Percentiles rank a stretch among this genome's conserved stretches.
These are phyloP conservation scores for Kurtzmaniella fragi DNA, from an alignment of 805 yeast genomes.

Conservation along the genomic window DNA sequence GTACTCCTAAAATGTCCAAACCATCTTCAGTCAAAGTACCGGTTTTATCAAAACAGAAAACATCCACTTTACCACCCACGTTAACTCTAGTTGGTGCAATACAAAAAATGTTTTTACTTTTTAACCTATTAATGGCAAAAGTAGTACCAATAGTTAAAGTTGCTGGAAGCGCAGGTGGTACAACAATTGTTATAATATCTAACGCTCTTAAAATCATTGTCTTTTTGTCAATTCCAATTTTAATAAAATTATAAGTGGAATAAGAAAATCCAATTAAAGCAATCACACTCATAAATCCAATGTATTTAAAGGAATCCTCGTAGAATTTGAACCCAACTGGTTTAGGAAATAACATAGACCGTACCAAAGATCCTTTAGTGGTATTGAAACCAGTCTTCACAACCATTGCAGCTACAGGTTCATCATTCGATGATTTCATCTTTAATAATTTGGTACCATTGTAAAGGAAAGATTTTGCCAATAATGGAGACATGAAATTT, in stretches of 20 bases:
- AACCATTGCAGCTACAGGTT: conserved; percentile 81
- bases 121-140: conserved; percentile 77
- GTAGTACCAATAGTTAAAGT: conserved; percentile 95
- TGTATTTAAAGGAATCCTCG: conserved; percentile 90
- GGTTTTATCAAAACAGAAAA: conserved; percentile 91
- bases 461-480: conserved; percentile 74
- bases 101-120: conserved; percentile 66
- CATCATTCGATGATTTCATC: conserved; percentile 66
- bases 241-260: conserved; percentile 78
- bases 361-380: conserved; percentile 86
- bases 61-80: conserved; percentile 91
- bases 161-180: conserved; percentile 98
- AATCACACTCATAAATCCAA: conserved; percentile 87
- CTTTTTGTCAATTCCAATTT: conserved; percentile 62
- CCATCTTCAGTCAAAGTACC: conserved; percentile 98
- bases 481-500: conserved; percentile 59
- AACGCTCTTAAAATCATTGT: conserved; percentile 82
- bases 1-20: conserved; percentile 69
- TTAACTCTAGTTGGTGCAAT: conserved; percentile 93
- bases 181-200: conserved; percentile 93
- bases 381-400: conserved; percentile 91
- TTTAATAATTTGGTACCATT: conserved; percentile 88
- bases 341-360: conserved; percentile 96
- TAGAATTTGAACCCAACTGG: conserved; percentile 92
- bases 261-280: conserved; percentile 81